Percentiles rank a stretch among this genome's conserved stretches.
Conservation (phyloP, 75 land plant genomes). For the Cunninghamia lanceolata region DNA sequence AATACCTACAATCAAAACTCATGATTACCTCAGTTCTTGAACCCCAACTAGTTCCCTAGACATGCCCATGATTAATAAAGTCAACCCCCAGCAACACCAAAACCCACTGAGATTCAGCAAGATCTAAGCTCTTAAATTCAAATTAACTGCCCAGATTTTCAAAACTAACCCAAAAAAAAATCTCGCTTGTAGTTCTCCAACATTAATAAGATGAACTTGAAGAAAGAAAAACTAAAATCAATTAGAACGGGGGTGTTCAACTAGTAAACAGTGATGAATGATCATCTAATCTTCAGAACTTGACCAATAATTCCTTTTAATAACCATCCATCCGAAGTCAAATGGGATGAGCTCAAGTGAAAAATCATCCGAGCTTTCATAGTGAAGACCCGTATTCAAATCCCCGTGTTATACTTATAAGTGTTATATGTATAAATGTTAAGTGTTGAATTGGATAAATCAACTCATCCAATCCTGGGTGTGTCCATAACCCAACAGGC, state of each 20-base stretch:
- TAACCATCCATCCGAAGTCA: not conserved
- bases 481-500: too few relatives aligned
- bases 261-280: not conserved
- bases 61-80: not conserved
- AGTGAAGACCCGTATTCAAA: too few relatives aligned
- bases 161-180: not conserved
- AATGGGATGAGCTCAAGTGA: too few relatives aligned
- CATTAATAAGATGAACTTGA: not conserved
- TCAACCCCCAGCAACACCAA: not conserved
- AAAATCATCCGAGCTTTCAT: too few relatives aligned
- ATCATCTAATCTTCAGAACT: not conserved
- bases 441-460: too few relatives aligned
- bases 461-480: too few relatives aligned
- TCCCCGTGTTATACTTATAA: too few relatives aligned
- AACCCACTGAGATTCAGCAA: not conserved
- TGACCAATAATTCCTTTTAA: not conserved
- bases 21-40: not conserved
- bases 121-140: not conserved
- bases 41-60: not conserved
- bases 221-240: not conserved
- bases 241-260: not conserved
- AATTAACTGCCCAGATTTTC: not conserved
- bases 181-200: not conserved
- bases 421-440: too few relatives aligned
- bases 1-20: not conserved